Percentiles rank a stretch among this genome's conserved stretches.
These are phyloP conservation scores for Testicularia cyperi DNA, from an alignment of 1,284 basidiomycete species.

Conservation along the genomic window DNA sequence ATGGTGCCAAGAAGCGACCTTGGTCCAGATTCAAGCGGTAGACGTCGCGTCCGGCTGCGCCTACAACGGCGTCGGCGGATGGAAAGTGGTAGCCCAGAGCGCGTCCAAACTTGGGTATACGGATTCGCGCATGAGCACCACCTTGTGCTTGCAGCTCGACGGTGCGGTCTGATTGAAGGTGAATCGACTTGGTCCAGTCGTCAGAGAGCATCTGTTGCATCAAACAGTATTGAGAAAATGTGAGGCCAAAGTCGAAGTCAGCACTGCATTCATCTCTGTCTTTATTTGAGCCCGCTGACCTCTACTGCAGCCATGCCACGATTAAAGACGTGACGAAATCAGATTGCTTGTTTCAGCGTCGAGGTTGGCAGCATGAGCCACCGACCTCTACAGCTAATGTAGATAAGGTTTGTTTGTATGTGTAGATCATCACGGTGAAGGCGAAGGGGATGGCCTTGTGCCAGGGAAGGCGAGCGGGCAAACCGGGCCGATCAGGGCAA, in stretches of 20 bases:
- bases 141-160: slow-evolving; percentile 92
- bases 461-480: too few relatives aligned
- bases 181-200: slow-evolving; percentile 99
- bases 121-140: slow-evolving; percentile 85
- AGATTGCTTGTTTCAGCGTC: slow-evolving; percentile 40
- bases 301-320: too few relatives aligned
- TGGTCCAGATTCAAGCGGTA: slow-evolving; percentile 94
- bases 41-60: slow-evolving; percentile 78
- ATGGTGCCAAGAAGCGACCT: slow-evolving; percentile 72
- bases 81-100: slow-evolving; percentile 85
- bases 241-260: too few relatives aligned
- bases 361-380: slow-evolving; percentile 3
- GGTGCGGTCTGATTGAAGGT: slow-evolving; percentile 93
- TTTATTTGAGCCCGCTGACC: too few relatives aligned
- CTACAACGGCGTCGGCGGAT: slow-evolving; percentile 76
- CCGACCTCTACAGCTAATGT: slow-evolving; percentile 43
- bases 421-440: slow-evolving; percentile 17
- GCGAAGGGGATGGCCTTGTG: neutral
- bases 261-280: too few relatives aligned
- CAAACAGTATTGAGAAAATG: too few relatives aligned
- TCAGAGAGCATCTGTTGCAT: slow-evolving; percentile 79
- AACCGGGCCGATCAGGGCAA: too few relatives aligned
- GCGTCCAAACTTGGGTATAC: slow-evolving; percentile 92
- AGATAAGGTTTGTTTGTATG: slow-evolving; percentile 46
- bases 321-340: too few relatives aligned